phyloP scores from a whole-genome alignment of 495 filamentous ascomycete genomes.

The Penicillium desertorum region DNA sequence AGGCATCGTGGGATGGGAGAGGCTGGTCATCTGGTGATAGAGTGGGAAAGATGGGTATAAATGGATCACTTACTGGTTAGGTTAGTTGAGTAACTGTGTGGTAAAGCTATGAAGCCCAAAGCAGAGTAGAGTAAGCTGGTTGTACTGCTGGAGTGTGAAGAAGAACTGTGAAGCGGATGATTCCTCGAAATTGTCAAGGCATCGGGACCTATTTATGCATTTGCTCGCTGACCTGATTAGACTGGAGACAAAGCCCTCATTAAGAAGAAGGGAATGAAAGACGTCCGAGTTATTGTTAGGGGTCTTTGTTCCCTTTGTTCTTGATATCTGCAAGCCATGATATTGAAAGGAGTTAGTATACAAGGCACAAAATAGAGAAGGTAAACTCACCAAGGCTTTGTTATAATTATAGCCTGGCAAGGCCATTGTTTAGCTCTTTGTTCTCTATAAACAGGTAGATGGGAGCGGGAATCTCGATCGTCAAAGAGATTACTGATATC shows the following conservation, averaged over 20 bases:
- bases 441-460: neutral
- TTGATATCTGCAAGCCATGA: neutral
- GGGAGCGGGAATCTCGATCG: neutral
- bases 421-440: neutral
- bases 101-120: neutral
- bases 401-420: neutral
- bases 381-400: neutral
- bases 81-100: neutral
- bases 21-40: neutral
- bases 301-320: neutral
- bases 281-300: neutral
- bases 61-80: constrained; percentile 1
- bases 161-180: constrained; percentile 3
- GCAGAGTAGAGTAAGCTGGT: neutral
- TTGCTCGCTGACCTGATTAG: neutral
- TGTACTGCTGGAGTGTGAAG: neutral
- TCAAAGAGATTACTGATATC: neutral
- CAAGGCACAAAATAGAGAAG: neutral
- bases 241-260: neutral
- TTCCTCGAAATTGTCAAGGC: constrained; percentile 1
- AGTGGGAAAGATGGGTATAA: neutral
- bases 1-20: neutral
- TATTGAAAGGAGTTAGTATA: neutral
- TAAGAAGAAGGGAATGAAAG: neutral
- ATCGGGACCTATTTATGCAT: neutral